A percentile compares a stretch with the other conserved stretches of the same genome.
phyloP scores from a whole-genome alignment of 495 filamentous ascomycete species.

The Penicillium cosmopolitanum region DNA sequence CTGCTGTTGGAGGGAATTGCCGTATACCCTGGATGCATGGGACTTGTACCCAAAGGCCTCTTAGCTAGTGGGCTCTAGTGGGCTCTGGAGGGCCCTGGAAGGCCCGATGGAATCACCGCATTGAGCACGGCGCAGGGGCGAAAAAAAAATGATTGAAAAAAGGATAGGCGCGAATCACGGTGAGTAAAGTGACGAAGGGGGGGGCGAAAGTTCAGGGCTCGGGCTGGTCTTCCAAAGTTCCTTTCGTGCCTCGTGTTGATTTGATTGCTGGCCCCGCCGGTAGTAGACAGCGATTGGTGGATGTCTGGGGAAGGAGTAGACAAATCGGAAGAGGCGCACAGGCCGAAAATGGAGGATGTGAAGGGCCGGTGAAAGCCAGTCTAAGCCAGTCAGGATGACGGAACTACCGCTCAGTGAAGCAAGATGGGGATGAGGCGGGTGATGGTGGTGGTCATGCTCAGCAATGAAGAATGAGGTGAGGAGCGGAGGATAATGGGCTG shows the following conservation, averaged over 20 bases:
- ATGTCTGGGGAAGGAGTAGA: slow-evolving; percentile 12
- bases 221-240: neutral
- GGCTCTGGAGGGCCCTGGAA: neutral
- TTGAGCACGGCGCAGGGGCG: neutral
- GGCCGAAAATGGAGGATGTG: slow-evolving; percentile 3
- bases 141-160: neutral
- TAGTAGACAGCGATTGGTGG: neutral
- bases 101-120: neutral
- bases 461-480: too few species aligned
- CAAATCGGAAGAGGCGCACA: slow-evolving; percentile 18
- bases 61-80: neutral
- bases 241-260: slow-evolving; percentile 19
- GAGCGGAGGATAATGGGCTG: neutral
- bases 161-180: slow-evolving; percentile 5
- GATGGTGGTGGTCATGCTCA: neutral
- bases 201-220: neutral
- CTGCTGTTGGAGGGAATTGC: neutral
- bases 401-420: slow-evolving; percentile 9
- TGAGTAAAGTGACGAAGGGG: neutral
- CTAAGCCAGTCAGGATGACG: slow-evolving; percentile 7
- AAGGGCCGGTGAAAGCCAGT: slow-evolving; percentile 6
- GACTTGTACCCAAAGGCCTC: neutral
- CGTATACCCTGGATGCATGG: neutral
- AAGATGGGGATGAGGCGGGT: slow-evolving; percentile 6
- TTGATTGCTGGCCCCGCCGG: slow-evolving; percentile 19